Conservation (phyloP, 164 flowering plant species). For the Cinnamomum chago region DNA sequence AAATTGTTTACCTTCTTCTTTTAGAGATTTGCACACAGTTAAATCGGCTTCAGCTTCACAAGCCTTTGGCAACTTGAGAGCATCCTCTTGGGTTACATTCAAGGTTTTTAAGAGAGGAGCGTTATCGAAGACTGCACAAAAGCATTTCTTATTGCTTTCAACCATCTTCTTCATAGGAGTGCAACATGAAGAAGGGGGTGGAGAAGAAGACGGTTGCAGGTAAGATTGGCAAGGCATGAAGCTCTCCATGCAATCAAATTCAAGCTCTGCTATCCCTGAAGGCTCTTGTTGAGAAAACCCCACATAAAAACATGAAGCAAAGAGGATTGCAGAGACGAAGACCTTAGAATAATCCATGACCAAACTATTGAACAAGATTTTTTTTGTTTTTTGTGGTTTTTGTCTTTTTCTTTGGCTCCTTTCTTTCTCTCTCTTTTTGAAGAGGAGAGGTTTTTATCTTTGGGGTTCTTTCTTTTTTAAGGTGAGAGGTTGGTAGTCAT, state of each 20-base stretch:
- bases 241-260: conserved; percentile 23
- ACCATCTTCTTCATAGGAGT: conserved; percentile 34
- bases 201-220: conserved; percentile 10
- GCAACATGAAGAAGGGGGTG: conserved; percentile 36
- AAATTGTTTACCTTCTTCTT: too few species aligned
- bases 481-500: not conserved
- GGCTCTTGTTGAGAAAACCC: conserved; percentile 4
- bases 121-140: conserved; percentile 30
- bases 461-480: not conserved
- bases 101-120: conserved; percentile 17
- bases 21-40: conserved; percentile 18
- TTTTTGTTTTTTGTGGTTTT: too few species aligned
- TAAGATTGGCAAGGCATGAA: conserved; percentile 37
- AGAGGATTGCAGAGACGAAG: not conserved
- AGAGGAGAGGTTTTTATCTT: not conserved
- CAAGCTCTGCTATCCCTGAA: not conserved
- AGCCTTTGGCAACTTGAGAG: conserved; percentile 29
- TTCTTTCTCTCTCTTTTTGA: too few species aligned
- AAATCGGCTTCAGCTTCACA: conserved; percentile 32
- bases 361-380: not conserved
- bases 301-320: conserved; percentile 16
- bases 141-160: conserved; percentile 19
- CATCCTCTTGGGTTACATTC: conserved; percentile 26
- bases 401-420: too few species aligned
- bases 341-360: conserved; percentile 8